Base-by-base conservation (phyloP, 768 basidiomycete genomes). In the Podaxis pistillaris region DNA sequence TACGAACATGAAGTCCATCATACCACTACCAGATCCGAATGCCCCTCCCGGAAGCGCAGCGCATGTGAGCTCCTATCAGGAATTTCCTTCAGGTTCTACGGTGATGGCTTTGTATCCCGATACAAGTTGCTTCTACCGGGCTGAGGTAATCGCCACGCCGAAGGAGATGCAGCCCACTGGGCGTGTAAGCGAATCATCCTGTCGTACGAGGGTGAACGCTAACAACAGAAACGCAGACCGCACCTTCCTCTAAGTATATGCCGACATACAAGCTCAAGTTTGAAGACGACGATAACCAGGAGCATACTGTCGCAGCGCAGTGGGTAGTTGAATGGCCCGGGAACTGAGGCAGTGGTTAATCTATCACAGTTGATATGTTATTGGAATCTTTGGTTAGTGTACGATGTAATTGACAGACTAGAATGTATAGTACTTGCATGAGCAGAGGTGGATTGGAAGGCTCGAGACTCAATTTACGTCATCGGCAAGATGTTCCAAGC, bases 41-140 rank as follows among this genome's bases (percentile, higher is more conserved):
- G 86, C 88, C 1, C 74, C 77, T 9, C 71, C 78, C 30, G 83
- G 81, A 51, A 86, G 75, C 69, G 81, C 89, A 0, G 79, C 87
- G 17, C 90, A 92, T 74, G 77, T 86, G 44, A 84, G 79, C 67
- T 80, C 85, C 3, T 91, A 92, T 70, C 89, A 85, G 50, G 87
- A 87, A 65, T 94, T 92, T 70, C 75, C 83, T 24, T 75, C 83
- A 0, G 87, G 91, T 3, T 86, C 88, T 22, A 89, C 82, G 0
- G 93, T 94, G 9, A 84, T 94, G 83, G 93, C 91, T 1, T 77
- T 94, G n/a, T 94, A 93, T 73, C 93, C 93, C 0, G 93, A 94
- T 69, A 94, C 93, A 0, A 94, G 91, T 67, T 93, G 90, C 71
- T 94, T 94, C 78, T 94, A 94, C 69, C 88, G 90, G 28, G 93